These are phyloP conservation scores for Paralagenidium karlingii DNA, from an alignment of 352 stramenopile genomes.

Conservation along the genomic window DNA sequence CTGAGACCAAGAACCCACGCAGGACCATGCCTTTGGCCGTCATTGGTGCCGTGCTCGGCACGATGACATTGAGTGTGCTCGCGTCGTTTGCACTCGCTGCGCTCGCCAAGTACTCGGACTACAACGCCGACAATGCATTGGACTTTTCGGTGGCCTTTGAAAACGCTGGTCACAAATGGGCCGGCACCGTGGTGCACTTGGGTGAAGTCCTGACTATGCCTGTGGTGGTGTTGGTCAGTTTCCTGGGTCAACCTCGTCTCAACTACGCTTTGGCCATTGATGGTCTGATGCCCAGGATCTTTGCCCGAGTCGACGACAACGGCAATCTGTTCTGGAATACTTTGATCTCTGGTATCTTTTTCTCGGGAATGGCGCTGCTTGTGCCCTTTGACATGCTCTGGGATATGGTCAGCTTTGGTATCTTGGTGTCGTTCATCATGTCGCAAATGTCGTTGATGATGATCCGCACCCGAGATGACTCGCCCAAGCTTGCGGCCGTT, in stretches of 20 bases:
- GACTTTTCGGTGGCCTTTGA: constrained; percentile 12
- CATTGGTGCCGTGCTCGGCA: constrained; percentile 61
- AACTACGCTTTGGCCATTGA: constrained; percentile 89
- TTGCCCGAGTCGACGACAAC: constrained; percentile 73
- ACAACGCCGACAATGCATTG: background rate
- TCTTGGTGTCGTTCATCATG: constrained; percentile 83
- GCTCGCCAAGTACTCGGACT: constrained; percentile 26
- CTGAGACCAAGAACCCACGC: constrained; percentile 61
- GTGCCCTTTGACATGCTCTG: constrained; percentile 72
- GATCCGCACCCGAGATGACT: constrained; percentile 45
- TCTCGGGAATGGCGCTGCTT: constrained; percentile 56
- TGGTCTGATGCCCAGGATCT: constrained; percentile 86
- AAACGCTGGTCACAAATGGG: constrained; percentile 11
- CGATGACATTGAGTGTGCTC: constrained; percentile 58
- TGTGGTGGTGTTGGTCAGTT: constrained; percentile 88
- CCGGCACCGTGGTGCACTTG: constrained; percentile 29
- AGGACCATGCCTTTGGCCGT: constrained; percentile 72
- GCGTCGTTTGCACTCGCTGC: constrained; percentile 78
- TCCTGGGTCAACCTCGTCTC: constrained; percentile 87
- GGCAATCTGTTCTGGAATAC: constrained; percentile 74
- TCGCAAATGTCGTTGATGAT: constrained; percentile 66
- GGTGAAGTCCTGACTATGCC: constrained; percentile 85
- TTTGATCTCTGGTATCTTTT: constrained; percentile 44
- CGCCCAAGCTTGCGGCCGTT: constrained; percentile 22
- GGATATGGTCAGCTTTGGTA: constrained; percentile 83